Base-by-base conservation (phyloP, 257 asterid genomes). In the Nicotiana benthamiana region DNA sequence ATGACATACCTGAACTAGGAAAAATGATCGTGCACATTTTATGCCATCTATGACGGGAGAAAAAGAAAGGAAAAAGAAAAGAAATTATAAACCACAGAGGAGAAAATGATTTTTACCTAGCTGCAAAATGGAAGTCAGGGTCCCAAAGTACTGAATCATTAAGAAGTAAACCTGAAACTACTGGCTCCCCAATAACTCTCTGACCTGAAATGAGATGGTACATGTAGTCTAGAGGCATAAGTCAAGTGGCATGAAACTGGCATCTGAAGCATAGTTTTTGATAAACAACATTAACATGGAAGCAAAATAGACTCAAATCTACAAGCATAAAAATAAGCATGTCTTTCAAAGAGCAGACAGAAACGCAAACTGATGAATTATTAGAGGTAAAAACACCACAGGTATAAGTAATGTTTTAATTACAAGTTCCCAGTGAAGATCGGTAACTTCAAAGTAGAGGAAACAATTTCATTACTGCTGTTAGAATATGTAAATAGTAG, bases 171-270 rank as follows among this genome's bases (percentile, higher is more conserved):
- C 98, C 96, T 53, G 99, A 92, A 86, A 90, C 97, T 75, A 95
- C 96, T 34, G 99, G 94, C 85, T 93, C 98, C 81, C 99, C 98
- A 70, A 95, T 86, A 82, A 95, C 95, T 90, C 94, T 91, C 88
- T 93, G 97, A 84, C 97, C 99, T 95, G 93, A 80, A 86, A 56
- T 84, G 54, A 40, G 18, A 43, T 22, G 22, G 36, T 27, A 52
- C 9, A 75, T 67, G 24, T 28, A 59, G 9, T 24, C 18, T 48
- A 26, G 24, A 74, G 79, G 16, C 43, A 26, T 15, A 26, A 48
- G 61, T 24, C n/a, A 48, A 74, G 62, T 48, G 62, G 24, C 79
- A 26, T 26, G 40, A 74, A 74, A 74, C 61, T 48, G 79, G 79
- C 5, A 74, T 74, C 61, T 48, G 79, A 48, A 16, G 61, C 78